Conservation (phyloP, 768 basidiomycete species). For the Boletus reticulatus region DNA sequence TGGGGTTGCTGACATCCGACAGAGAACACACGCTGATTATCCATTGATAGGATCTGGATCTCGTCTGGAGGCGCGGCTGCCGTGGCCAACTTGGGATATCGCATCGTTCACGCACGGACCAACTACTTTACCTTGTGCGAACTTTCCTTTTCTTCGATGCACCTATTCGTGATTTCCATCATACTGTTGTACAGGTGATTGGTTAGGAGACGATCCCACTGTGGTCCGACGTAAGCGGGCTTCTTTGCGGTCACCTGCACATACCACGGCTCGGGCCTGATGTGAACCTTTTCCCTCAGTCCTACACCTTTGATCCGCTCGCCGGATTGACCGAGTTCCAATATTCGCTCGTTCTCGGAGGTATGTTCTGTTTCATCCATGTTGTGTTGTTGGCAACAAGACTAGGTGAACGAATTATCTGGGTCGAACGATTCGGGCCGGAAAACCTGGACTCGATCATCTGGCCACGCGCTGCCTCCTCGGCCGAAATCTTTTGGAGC, state of each 20-base stretch:
- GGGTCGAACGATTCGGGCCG: slow-evolving; percentile 46
- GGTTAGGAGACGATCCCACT: slow-evolving; percentile 37
- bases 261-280: too few relatives aligned
- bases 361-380: slow-evolving; percentile 10
- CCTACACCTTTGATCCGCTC: slow-evolving; percentile 52
- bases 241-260: too few relatives aligned
- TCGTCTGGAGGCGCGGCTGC: slow-evolving; percentile 38
- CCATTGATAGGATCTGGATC: slow-evolving; percentile 42
- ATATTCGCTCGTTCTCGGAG: slow-evolving; percentile 37
- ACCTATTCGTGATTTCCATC: background rate
- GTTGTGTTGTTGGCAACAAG: background rate
- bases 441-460: slow-evolving; percentile 41
- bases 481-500: slow-evolving; percentile 56
- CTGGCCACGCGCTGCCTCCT: slow-evolving; percentile 48
- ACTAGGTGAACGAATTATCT: slow-evolving; percentile 39
- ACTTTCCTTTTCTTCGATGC: background rate
- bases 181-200: slow-evolving; percentile 44
- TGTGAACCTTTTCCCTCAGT: slow-evolving; percentile 17
- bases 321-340: slow-evolving; percentile 38
- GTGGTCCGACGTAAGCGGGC: slow-evolving; percentile 43
- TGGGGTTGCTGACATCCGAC: slow-evolving; percentile 4
- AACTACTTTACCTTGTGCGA: slow-evolving; percentile 50
- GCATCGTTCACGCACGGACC: slow-evolving; percentile 46
- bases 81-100: slow-evolving; percentile 39
- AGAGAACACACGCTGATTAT: background rate